These are phyloP conservation scores for Knufia petricola DNA, from an alignment of 2,329 filamentous ascomycete species.

Conservation along the genomic window DNA sequence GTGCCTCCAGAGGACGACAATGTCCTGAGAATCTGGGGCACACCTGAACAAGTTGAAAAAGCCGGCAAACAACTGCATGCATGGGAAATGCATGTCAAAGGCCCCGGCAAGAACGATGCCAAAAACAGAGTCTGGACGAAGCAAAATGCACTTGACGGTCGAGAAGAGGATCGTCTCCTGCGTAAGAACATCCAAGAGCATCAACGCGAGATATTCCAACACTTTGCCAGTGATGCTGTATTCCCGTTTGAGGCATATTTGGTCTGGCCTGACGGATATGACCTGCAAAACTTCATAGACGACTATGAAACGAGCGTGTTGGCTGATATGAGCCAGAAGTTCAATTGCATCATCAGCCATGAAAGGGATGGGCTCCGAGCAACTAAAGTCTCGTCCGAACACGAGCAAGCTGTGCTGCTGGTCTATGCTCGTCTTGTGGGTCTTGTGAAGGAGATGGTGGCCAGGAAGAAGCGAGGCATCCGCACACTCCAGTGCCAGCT, in stretches of 20 bases:
- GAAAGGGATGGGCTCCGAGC: not conserved
- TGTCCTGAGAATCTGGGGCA: slow-evolving; percentile 18
- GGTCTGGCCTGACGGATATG: slow-evolving; percentile 19
- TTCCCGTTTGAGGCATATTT: slow-evolving; percentile 15
- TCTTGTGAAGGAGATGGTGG: slow-evolving; percentile 20
- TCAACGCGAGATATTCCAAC: slow-evolving; percentile 12
- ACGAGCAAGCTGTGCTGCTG: slow-evolving; percentile 9
- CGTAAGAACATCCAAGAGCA: slow-evolving; percentile 9
- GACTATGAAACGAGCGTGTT: slow-evolving; percentile 11
- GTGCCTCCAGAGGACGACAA: slow-evolving; percentile 10
- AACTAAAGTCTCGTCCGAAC: slow-evolving; percentile 12
- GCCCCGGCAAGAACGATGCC: slow-evolving; percentile 1
- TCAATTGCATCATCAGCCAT: slow-evolving; percentile 13
- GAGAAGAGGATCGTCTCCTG: slow-evolving; percentile 17
- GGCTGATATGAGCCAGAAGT: slow-evolving; percentile 12
- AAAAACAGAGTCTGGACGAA: slow-evolving; percentile 12
- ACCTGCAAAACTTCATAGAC: slow-evolving; percentile 17
- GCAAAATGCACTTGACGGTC: slow-evolving; percentile 17
- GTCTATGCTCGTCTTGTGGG: slow-evolving; percentile 17
- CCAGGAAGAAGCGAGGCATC: slow-evolving; percentile 13
- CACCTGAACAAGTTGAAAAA: slow-evolving; percentile 10
- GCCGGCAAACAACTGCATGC: slow-evolving; percentile 11
- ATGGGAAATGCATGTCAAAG: slow-evolving; percentile 15
- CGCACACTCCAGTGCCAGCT: slow-evolving; percentile 16
- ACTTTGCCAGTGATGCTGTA: slow-evolving; percentile 10